These are phyloP conservation scores for Cornus suecica DNA, from an alignment of 148 eudicot species.

Conservation along the genomic window DNA sequence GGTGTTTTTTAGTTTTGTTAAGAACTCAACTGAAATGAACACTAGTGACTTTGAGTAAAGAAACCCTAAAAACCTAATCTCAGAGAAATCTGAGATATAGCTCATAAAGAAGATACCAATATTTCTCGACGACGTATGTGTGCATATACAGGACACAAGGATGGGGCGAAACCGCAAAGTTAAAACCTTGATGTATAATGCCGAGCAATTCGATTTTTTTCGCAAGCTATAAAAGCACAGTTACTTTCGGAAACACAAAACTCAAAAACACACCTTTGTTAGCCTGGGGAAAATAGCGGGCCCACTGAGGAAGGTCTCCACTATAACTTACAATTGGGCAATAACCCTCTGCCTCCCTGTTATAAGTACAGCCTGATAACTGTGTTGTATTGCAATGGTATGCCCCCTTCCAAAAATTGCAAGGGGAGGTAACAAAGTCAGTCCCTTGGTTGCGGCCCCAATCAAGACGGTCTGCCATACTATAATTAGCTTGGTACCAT, in stretches of 20 bases:
- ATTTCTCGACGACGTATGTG: too few relatives aligned
- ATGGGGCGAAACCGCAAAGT: neutral
- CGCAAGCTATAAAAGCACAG: neutral
- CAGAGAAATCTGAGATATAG: neutral
- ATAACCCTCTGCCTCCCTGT: slow-evolving; percentile 97
- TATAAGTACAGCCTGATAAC: slow-evolving; percentile 93
- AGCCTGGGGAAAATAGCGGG: slow-evolving; percentile 90
- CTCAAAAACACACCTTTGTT: slow-evolving; percentile 63
- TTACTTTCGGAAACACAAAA: neutral
- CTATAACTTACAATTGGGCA: slow-evolving; percentile 84
- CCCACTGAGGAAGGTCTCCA: slow-evolving; percentile 89
- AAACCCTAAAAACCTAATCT: neutral
- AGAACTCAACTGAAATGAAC: neutral
- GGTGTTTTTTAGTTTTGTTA: neutral
- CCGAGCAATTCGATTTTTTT: neutral
- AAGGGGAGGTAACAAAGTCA: slow-evolving; percentile 77
- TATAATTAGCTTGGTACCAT: slow-evolving; percentile 95
- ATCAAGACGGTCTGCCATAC: slow-evolving; percentile 93
- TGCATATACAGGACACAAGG: neutral
- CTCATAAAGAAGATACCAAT: neutral
- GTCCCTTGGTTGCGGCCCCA: slow-evolving; percentile 98
- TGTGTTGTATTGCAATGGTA: slow-evolving; percentile 93
- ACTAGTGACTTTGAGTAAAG: neutral
- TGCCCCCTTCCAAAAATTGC: slow-evolving; percentile 95
- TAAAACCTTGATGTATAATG: neutral